phyloP scores from a whole-genome alignment of 352 stramenopile genomes.

The Saprolegnia parasitica region DNA sequence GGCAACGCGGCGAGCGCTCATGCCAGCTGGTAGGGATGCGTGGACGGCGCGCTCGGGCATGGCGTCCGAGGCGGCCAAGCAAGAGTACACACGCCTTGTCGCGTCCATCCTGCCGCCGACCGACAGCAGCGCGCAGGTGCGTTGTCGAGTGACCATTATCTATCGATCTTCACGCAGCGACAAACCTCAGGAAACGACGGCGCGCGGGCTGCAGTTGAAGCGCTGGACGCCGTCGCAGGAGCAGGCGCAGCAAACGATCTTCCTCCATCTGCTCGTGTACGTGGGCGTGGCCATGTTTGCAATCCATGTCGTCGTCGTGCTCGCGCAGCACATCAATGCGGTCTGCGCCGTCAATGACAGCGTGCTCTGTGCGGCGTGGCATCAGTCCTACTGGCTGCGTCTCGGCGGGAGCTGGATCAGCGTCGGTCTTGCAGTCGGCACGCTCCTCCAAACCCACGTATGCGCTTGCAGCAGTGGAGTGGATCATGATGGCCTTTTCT shows the following conservation, averaged over 20 bases:
- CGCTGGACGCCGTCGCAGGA: background rate
- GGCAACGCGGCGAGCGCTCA: too few relatives aligned
- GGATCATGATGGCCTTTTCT: background rate
- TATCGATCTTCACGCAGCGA: background rate
- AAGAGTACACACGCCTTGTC: conserved; percentile 19
- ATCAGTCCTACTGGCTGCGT: background rate
- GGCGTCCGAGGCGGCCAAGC: conserved; percentile 11
- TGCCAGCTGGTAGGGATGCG: conserved; percentile 12
- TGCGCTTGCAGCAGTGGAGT: background rate
- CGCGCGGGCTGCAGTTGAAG: conserved; percentile 6
- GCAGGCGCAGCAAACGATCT: conserved; percentile 1
- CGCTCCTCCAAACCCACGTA: conserved; percentile 25
- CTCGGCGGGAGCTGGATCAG: background rate
- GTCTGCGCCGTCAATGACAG: background rate
- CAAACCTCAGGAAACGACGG: background rate
- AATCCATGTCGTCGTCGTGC: background rate
- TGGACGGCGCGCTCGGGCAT: conserved; percentile 18
- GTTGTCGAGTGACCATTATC: background rate
- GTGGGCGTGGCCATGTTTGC: background rate
- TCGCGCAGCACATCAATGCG: conserved; percentile 1
- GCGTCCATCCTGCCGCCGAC: conserved; percentile 7
- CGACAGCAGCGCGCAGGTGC: background rate
- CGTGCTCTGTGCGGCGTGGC: background rate
- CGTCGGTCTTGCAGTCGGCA: conserved; percentile 13
- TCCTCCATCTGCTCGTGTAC: background rate